Evolutionary conservation across 345 rosid genomes (phyloP).

Genomic region (thale cress (Arabidopsis thaliana)): DNA sequence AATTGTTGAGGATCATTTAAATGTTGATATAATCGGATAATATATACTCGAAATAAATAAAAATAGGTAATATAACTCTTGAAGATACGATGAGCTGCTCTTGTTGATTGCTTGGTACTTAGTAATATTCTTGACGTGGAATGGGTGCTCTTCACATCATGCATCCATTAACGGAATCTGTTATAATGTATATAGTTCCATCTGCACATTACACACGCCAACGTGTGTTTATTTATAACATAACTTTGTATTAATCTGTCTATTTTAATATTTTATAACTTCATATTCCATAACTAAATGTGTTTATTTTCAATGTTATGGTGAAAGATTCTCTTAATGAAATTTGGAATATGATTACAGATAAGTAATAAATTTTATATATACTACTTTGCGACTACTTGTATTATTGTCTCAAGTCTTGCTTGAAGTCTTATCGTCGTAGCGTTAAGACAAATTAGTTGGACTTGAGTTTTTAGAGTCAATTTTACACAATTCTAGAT

Average conservation of each 20-base stretch:
- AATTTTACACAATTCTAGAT: neutral
- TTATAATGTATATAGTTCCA: constrained; percentile 21
- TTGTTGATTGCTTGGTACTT: constrained; percentile 35
- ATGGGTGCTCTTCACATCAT: constrained; percentile 47
- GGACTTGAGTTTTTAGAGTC: constrained; percentile 21
- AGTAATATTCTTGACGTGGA: constrained; percentile 44
- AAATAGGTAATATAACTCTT: constrained; percentile 18
- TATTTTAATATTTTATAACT: neutral
- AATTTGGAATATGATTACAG: too few relatives aligned
- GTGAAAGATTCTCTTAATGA: neutral
- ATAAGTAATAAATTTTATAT: neutral
- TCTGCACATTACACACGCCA: constrained; percentile 31
- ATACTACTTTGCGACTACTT: neutral
- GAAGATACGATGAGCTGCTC: constrained; percentile 45
- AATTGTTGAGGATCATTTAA: neutral
- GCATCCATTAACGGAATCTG: constrained; percentile 29
- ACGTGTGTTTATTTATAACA: constrained; percentile 20
- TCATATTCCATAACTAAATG: neutral
- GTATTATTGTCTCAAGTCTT: constrained; percentile 3
- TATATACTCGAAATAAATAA: neutral
- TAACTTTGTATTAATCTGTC: neutral
- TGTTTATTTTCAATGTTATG: neutral
- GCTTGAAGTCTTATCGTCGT: constrained; percentile 21
- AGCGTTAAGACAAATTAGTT: constrained; percentile 24
- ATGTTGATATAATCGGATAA: neutral